Base-by-base conservation (phyloP, 257 asterid species). In the Fraxinus excelsior region DNA sequence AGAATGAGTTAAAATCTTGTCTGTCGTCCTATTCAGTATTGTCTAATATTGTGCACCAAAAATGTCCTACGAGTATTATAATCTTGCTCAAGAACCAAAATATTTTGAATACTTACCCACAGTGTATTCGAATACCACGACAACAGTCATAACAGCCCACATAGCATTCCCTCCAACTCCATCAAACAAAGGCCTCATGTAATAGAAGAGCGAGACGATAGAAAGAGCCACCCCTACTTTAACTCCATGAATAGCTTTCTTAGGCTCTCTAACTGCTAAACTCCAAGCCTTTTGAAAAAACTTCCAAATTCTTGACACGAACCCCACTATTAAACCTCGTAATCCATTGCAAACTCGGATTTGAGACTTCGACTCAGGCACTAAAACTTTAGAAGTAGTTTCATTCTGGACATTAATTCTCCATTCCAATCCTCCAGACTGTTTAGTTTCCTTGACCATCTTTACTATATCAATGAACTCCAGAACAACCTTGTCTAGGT, bases 81-180 rank as follows among this genome's bases (percentile, higher is more conserved):
- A 40, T 40, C 49, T 10, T 11, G 49, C 49, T 8, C 44, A 38
- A 38, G 44, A 9, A 38, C 44, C 44, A 9, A 8, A 38, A 8
- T 34, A 60, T 60, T 9, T 62, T 18, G 28, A 32, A 67, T 32
- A 83, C 94, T 2, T 78, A 93, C 97, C 97, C 2, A 91, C 96
- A 10, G 92, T 87, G 82, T 91, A 93, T 70, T 93, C 98, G 56
- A 83, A 93, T 34, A 90, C 96, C 18, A 90, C 97, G 16, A 93
- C 96, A 13, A 93, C 98, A 0, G 98, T 93, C 93, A 93, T 88
- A 49, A 93, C 86, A 3, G 98, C 97, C 98, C 98, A 93, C 88
- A 93, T 91, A 62, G 96, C 97, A 81, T 82, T 90, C 42, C 94
- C 94, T 65, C 97, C 98, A 31, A 93, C 89, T 0, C 94, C 97